Evolutionary conservation across 805 yeast genomes (phyloP).

Genomic region (Pichia sporocuriosa): DNA sequence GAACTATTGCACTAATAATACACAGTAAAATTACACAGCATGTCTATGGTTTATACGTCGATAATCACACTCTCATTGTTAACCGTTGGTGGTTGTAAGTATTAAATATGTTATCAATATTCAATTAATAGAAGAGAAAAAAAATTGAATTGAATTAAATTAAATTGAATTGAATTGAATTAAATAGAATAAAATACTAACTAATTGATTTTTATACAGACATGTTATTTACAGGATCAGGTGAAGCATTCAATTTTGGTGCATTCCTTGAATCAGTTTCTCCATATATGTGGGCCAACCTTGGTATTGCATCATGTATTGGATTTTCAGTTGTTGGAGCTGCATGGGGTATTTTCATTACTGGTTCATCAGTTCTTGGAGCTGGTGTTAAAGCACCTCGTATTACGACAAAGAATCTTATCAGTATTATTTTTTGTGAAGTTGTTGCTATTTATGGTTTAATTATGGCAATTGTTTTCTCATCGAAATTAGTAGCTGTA

Average conservation of each 20-base stretch:
- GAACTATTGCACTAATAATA: too few species aligned
- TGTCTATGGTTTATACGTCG: slow-evolving; percentile 12
- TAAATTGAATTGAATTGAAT: not conserved
- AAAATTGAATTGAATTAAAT: not conserved
- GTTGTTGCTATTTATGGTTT: slow-evolving; percentile 98
- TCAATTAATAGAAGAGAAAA: not conserved
- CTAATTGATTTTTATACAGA: slow-evolving; percentile 18
- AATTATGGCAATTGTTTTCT: slow-evolving; percentile 95
- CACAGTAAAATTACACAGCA: not conserved
- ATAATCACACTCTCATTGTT: slow-evolving; percentile 10
- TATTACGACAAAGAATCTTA: slow-evolving; percentile 93
- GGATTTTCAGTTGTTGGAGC: slow-evolving; percentile 96
- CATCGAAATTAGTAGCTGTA: slow-evolving; percentile 74
- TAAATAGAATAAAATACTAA: slow-evolving; percentile 2
- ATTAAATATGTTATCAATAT: not conserved
- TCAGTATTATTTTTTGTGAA: slow-evolving; percentile 96
- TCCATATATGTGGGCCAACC: slow-evolving; percentile 94
- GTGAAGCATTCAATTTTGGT: slow-evolving; percentile 89
- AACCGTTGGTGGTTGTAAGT: slow-evolving; percentile 14
- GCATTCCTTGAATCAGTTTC: slow-evolving; percentile 76
- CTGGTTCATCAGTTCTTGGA: slow-evolving; percentile 91
- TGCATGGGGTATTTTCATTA: slow-evolving; percentile 97
- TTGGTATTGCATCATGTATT: slow-evolving; percentile 86
- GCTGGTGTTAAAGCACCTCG: slow-evolving; percentile 98
- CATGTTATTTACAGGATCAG: slow-evolving; percentile 84